These are phyloP conservation scores for Stachybotrys chartarum DNA, from an alignment of 2,329 filamentous ascomycete species.

Conservation along the genomic window DNA sequence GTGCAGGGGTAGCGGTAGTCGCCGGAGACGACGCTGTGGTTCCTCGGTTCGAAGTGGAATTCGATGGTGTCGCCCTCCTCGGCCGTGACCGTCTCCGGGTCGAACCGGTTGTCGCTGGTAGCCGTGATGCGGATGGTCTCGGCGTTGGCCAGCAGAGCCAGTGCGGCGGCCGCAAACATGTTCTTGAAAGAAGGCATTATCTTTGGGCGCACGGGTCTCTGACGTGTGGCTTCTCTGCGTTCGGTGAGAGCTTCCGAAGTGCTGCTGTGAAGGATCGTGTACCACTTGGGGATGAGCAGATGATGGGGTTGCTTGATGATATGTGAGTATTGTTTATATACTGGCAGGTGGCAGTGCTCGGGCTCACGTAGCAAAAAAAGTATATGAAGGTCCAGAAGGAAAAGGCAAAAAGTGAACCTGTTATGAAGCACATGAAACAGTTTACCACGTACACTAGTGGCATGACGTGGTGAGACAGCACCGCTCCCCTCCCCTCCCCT, in stretches of 20 bases:
- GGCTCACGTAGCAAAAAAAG: too few species aligned
- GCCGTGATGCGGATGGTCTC: slow-evolving; percentile 26
- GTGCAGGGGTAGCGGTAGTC: slow-evolving; percentile 27
- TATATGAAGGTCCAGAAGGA: too few species aligned
- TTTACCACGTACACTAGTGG: too few species aligned
- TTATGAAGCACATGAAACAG: too few species aligned
- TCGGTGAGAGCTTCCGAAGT: too few species aligned
- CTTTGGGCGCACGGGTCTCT: too few species aligned
- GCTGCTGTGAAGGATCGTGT: neutral
- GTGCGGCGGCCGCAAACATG: slow-evolving; percentile 13
- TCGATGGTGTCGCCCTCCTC: slow-evolving; percentile 25
- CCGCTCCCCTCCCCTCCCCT: too few species aligned
- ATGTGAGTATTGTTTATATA: too few species aligned
- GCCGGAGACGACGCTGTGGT: slow-evolving; percentile 30
- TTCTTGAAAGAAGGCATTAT: slow-evolving; percentile 21
- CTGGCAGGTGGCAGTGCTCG: too few species aligned
- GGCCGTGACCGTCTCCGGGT: slow-evolving; percentile 23
- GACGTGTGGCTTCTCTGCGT: too few species aligned
- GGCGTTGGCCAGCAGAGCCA: slow-evolving; percentile 17
- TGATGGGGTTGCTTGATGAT: neutral
- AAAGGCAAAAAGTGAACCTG: too few species aligned
- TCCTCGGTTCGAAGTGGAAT: slow-evolving; percentile 27
- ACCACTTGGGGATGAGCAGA: neutral
- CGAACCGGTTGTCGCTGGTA: slow-evolving; percentile 22
- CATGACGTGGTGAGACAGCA: neutral